These are phyloP conservation scores for Physocladia obscura DNA, from an alignment of 192 early-diverging fungal genomes.

Conservation along the genomic window DNA sequence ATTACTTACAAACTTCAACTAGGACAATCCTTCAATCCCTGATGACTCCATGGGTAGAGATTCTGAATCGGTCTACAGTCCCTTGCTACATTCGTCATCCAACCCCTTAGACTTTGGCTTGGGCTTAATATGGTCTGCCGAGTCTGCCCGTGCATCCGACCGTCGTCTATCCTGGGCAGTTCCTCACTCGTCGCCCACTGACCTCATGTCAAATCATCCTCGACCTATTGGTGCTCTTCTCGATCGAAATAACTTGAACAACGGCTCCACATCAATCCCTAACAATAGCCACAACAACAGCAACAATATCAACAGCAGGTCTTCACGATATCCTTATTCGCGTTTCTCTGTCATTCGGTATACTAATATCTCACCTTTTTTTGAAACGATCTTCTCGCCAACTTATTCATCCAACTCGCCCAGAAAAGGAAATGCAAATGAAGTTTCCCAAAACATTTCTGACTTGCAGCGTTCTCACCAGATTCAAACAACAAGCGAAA, in stretches of 20 bases:
- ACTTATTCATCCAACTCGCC: not conserved
- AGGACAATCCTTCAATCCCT: not conserved
- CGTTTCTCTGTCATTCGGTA: not conserved
- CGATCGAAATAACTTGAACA: not conserved
- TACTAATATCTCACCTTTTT: too few relatives aligned
- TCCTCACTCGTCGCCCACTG: too few relatives aligned
- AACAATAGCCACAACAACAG: not conserved
- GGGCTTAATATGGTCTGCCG: conserved; percentile 2
- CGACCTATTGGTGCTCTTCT: not conserved
- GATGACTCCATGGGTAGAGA: too few relatives aligned
- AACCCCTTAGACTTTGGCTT: not conserved
- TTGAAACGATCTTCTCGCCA: not conserved
- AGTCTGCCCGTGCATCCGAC: conserved; percentile 1
- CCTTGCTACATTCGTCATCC: not conserved
- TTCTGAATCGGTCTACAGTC: not conserved
- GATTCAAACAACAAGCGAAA: too few relatives aligned
- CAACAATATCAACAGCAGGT: not conserved
- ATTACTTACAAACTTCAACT: not conserved
- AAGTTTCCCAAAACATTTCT: too few relatives aligned
- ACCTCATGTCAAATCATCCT: too few relatives aligned
- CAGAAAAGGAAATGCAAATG: conserved; percentile 1
- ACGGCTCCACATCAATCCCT: too few relatives aligned
- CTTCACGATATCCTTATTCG: not conserved
- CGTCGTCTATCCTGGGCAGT: conserved; percentile 12
- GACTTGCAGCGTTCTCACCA: too few relatives aligned